Evolutionary conservation across 1,284 basidiomycete genomes (phyloP).

Genomic region (Irpex lacteus): DNA sequence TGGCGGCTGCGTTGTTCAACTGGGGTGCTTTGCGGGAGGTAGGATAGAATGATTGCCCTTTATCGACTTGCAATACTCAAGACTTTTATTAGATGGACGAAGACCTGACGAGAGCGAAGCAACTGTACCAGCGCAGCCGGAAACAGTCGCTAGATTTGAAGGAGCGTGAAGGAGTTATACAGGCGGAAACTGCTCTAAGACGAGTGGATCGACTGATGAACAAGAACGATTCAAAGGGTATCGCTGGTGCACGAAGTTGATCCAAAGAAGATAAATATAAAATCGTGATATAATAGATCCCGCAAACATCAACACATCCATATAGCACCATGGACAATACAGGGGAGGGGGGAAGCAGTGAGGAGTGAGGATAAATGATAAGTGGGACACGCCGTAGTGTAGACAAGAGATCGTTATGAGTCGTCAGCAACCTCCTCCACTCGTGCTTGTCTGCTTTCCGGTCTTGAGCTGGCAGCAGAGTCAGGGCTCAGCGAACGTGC

Average conservation of each 20-base stretch:
- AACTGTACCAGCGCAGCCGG: slow-evolving; percentile 43
- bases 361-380: not conserved
- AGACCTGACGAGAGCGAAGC: slow-evolving; percentile 42
- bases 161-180: slow-evolving; percentile 48
- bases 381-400: slow-evolving; percentile 7
- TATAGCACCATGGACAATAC: slow-evolving; percentile 12
- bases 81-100: slow-evolving; percentile 43
- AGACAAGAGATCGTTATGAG: slow-evolving; percentile 19
- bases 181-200: slow-evolving; percentile 46
- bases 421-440: slow-evolving; percentile 35
- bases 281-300: slow-evolving; percentile 16
- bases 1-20: slow-evolving; percentile 62
- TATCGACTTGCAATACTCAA: not conserved
- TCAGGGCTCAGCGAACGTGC: slow-evolving; percentile 39
- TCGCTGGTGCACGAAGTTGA: not conserved
- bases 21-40: slow-evolving; percentile 51
- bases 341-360: slow-evolving; percentile 12
- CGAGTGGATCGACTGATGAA: slow-evolving; percentile 30
- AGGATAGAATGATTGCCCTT: not conserved
- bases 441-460: slow-evolving; percentile 56
- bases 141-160: slow-evolving; percentile 47
- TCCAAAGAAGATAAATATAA: slow-evolving; percentile 8
- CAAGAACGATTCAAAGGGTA: not conserved
- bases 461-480: slow-evolving; percentile 48
- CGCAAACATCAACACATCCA: slow-evolving; percentile 21